Conservation (phyloP, 2,329 filamentous ascomycete genomes). For the Verticillium alfalfae region DNA sequence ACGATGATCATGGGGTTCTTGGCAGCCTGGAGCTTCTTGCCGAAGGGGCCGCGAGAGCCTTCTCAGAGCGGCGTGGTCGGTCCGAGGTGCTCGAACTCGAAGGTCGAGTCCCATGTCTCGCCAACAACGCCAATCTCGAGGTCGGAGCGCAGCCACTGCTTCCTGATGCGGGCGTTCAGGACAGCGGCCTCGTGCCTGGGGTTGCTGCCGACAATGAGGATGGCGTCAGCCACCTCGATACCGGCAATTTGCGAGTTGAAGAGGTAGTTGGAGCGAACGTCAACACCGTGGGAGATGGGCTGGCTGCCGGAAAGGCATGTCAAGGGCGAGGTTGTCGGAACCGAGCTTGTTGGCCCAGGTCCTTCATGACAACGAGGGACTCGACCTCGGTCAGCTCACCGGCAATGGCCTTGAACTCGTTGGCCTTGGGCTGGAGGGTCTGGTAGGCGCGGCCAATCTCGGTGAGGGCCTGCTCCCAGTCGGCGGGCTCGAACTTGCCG, state of each 20-base stretch:
- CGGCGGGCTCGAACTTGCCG: conserved; percentile 84
- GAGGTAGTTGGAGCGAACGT: conserved; percentile 88
- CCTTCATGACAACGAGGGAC: conserved; percentile 92
- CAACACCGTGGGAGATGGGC: conserved; percentile 86
- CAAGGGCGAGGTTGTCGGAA: conserved; percentile 90
- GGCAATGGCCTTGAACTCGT: conserved; percentile 94
- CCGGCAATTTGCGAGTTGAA: conserved; percentile 96
- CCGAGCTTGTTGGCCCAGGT: conserved; percentile 94
- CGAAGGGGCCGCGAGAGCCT: conserved; percentile 78
- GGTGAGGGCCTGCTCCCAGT: conserved; percentile 91
- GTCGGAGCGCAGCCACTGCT: conserved; percentile 95
- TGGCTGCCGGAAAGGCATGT: conserved; percentile 78
- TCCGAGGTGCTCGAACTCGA: conserved; percentile 91
- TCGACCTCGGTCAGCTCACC: conserved; percentile 90
- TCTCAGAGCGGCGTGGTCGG: conserved; percentile 72
- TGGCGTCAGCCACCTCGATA: conserved; percentile 87
- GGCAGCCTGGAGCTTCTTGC: conserved; percentile 82
- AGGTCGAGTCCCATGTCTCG: conserved; percentile 87
- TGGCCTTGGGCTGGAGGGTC: conserved; percentile 73
- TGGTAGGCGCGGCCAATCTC: conserved; percentile 80
- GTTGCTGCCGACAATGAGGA: conserved; percentile 92
- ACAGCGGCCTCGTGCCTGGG: conserved; percentile 91
- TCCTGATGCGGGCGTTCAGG: conserved; percentile 92
- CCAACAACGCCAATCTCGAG: conserved; percentile 89
- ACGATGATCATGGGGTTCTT: conserved; percentile 96